phyloP scores from a whole-genome alignment of 2,329 filamentous ascomycete genomes.

The Fusarium paranaense region DNA sequence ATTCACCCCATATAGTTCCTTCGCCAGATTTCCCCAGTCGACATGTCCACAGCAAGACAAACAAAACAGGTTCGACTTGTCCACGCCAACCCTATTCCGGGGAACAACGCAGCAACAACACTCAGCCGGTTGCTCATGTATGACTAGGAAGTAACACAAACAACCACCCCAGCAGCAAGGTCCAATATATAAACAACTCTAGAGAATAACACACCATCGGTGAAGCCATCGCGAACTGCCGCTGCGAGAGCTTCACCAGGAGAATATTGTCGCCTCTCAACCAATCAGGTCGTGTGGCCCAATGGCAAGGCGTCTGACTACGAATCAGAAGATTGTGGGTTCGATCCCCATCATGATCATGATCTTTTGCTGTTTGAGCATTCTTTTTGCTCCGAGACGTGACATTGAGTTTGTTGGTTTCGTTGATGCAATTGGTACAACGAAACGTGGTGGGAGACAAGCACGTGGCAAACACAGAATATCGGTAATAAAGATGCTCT shows the following conservation, averaged over 20 bases:
- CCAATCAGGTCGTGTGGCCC: constrained; percentile 23
- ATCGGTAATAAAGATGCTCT: background rate
- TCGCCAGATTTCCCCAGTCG: background rate
- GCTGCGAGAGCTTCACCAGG: background rate
- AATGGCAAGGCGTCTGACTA: constrained; percentile 45
- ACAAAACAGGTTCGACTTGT: background rate
- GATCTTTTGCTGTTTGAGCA: background rate
- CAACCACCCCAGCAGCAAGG: background rate
- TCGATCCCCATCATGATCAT: constrained; percentile 24
- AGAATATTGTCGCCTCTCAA: background rate
- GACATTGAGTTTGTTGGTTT: background rate
- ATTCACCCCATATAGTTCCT: background rate
- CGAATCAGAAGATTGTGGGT: constrained; percentile 45
- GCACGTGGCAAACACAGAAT: background rate
- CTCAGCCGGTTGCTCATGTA: background rate
- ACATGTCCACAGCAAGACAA: background rate
- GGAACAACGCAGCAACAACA: background rate
- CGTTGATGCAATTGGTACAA: background rate
- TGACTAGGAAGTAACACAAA: background rate
- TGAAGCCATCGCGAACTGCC: background rate
- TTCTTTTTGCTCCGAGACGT: background rate
- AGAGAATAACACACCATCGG: background rate
- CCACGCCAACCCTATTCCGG: background rate
- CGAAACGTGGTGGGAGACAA: background rate
- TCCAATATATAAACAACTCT: background rate